Evolutionary conservation across 768 basidiomycete species (phyloP), one percentile per base, ranked within the genome.

Genomic region (Suillus fuscotomentosus): DNA sequence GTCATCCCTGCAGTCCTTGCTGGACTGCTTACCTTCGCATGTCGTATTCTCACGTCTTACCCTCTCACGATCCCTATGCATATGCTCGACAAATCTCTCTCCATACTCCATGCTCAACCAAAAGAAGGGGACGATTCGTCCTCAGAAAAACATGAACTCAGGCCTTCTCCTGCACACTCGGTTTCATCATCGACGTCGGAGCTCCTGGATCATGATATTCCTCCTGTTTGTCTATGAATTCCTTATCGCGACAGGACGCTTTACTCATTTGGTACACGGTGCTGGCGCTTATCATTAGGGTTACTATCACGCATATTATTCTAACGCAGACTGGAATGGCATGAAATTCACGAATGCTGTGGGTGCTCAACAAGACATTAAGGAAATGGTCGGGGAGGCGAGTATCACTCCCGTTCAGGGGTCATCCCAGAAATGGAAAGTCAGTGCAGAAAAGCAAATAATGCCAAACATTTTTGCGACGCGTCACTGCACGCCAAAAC

Each of bases 381-480:
- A 15, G 55, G 10, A 62, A 60, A 22, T 42, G 8, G 54, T 39
- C 6, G 24, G 20, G 9, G 41, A n/a, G n/a, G 38, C 38, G 11
- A 36, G 45, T 20, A 36, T 20, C 36, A n/a, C 31, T 39, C 63
- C 15, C 11, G 17, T 38, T 70, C 70, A 75, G 69, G 73, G 62
- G 69, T 27, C 22, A 69, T 60, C 62, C 66, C 62, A 71, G 60
- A 64, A 68, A 67, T 67, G 70, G 54, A 64, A 62, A 48, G 59
- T 39, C 38, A 60, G 62, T 34, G 47, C 64, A 41, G 39, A 24
- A 15, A 51, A 51, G 38, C 73, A 76, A 77, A 83, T 67, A 84
- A 62, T 36, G 17, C 71, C 70, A 80, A 85, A 86, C 70, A 84
- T 78, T 69, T 77, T 77, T 81, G 80, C 80, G 85, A 88, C 88